These are phyloP conservation scores for Venturiaceae sp. DNA, from an alignment of 2,329 filamentous ascomycete species.

Conservation along the genomic window DNA sequence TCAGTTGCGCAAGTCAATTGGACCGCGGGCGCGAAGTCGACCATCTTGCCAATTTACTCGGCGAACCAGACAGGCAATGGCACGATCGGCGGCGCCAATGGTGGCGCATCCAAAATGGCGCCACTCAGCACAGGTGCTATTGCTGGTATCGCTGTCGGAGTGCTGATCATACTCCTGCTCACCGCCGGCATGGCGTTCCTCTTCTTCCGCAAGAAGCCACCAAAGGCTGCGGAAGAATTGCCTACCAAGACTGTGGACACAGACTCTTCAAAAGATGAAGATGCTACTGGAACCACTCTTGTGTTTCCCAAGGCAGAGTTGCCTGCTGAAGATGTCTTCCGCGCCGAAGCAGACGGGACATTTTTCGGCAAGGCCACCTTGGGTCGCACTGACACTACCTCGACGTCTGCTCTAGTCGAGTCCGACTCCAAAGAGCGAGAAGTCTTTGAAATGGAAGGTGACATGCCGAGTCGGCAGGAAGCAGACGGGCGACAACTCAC, in stretches of 20 bases:
- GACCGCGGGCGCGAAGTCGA: conserved; percentile 15
- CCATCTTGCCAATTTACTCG: conserved; percentile 23
- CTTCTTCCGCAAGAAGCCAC: conserved; percentile 19
- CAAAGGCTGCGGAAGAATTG: not conserved
- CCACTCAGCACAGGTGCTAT: conserved; percentile 26
- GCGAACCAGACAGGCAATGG: conserved; percentile 14
- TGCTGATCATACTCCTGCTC: conserved; percentile 23
- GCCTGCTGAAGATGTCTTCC: conserved; percentile 15
- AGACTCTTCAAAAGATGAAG: conserved; percentile 10
- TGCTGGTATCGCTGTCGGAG: conserved; percentile 34
- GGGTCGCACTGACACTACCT: not conserved
- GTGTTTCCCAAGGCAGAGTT: conserved; percentile 39
- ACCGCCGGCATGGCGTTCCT: conserved; percentile 20
- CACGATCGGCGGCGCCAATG: not conserved
- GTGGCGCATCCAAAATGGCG: not conserved
- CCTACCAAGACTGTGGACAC: conserved; percentile 12
- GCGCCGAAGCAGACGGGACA: not conserved
- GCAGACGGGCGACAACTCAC: conserved; percentile 35
- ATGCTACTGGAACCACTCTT: conserved; percentile 9
- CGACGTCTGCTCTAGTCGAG: conserved; percentile 14
- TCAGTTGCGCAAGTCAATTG: conserved; percentile 31
- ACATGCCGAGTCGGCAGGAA: conserved; percentile 43
- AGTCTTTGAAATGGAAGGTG: conserved; percentile 43
- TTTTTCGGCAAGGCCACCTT: not conserved
- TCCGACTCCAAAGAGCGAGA: conserved; percentile 25